phyloP scores from a whole-genome alignment of 257 asterid species.

The Hygrophila difformis region DNA sequence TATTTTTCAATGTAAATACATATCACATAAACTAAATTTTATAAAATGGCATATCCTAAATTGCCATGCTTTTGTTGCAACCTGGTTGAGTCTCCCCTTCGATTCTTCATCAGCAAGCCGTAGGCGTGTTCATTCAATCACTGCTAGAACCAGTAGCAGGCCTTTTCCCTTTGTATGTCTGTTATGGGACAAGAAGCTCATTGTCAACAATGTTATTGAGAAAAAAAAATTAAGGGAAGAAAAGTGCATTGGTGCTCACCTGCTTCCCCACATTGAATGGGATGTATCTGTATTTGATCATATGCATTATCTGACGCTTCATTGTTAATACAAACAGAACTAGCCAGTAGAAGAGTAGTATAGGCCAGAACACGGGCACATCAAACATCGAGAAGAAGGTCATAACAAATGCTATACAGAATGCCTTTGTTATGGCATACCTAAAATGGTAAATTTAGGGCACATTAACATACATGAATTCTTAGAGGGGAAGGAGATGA shows the following conservation, averaged over 20 bases:
- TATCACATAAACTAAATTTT: too few species aligned
- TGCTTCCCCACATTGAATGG: constrained; percentile 5
- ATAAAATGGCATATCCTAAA: too few species aligned
- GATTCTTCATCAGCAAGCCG: too few species aligned
- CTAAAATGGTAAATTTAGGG: background rate
- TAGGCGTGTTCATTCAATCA: background rate
- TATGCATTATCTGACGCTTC: constrained; percentile 6
- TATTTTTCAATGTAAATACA: constrained; percentile 2
- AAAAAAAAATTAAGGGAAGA: background rate
- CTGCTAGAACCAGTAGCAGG: background rate
- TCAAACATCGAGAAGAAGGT: constrained; percentile 6
- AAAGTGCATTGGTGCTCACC: background rate
- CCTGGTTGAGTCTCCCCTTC: too few species aligned
- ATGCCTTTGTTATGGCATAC: constrained; percentile 7
- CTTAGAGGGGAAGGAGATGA: background rate
- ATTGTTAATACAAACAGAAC: background rate
- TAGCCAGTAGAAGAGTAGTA: constrained; percentile 1
- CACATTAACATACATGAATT: background rate
- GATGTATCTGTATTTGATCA: constrained; percentile 3
- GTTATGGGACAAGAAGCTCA: background rate
- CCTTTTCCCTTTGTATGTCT: constrained; percentile 3
- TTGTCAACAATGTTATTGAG: background rate
- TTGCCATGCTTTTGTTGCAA: too few species aligned
- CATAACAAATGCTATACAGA: constrained; percentile 4
- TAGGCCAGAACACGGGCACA: constrained; percentile 5